These are phyloP conservation scores for Melastoma malabathricum DNA, from an alignment of 345 rosid genomes.

Conservation along the genomic window DNA sequence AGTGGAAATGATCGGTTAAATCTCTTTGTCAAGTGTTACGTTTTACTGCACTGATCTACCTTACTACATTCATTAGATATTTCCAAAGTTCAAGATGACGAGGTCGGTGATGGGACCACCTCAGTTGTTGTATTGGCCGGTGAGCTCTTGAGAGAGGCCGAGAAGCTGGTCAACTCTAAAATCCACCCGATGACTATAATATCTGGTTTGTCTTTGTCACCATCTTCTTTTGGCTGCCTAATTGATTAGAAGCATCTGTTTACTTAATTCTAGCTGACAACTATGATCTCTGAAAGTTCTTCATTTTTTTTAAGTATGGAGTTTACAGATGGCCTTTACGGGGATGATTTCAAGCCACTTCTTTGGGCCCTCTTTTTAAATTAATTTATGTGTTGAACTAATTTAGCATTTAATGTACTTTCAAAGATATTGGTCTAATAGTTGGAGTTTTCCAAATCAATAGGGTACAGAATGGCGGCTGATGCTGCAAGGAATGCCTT, in stretches of 20 bases:
- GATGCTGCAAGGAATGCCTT: slow-evolving; percentile 82
- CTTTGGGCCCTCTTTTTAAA: no score
- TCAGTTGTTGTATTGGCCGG: slow-evolving; percentile 98
- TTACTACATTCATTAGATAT: slow-evolving; percentile 38
- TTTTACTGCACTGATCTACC: background rate
- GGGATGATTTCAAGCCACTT: no score
- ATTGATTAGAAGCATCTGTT: no score
- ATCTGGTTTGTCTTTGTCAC: slow-evolving; percentile 40
- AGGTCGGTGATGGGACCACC: slow-evolving; percentile 99
- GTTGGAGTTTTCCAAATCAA: slow-evolving; percentile 1
- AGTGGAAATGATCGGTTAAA: no score
- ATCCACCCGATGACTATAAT: slow-evolving; percentile 98
- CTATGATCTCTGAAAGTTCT: no score
- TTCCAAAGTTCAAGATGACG: slow-evolving; percentile 99
- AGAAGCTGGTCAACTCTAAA: slow-evolving; percentile 77
- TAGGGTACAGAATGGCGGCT: slow-evolving; percentile 92
- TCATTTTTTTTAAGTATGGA: no score
- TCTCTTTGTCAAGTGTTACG: background rate
- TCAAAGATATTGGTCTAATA: background rate
- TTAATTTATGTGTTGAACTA: no score
- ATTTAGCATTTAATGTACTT: no score
- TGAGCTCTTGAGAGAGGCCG: slow-evolving; percentile 90
- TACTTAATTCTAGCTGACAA: no score
- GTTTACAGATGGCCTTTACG: no score
- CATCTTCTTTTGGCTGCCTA: no score